Base-by-base conservation (phyloP, 306 rosid genomes). In the Bauhinia variegata region DNA sequence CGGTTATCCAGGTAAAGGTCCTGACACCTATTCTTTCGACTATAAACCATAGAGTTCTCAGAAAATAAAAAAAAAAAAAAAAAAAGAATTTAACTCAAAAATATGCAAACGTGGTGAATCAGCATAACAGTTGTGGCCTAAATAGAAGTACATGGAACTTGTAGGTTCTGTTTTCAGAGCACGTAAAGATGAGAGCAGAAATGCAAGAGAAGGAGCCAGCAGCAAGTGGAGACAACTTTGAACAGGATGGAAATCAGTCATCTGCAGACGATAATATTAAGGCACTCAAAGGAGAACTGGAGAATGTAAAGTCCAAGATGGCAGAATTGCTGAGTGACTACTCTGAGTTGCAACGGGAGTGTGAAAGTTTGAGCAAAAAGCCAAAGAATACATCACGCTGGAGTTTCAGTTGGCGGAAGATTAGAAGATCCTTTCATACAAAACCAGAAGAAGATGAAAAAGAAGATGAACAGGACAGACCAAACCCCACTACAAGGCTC, bases 161-260 rank as follows among this genome's bases (percentile, higher is more conserved):
- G 91, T 92, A 90, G 99, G 92, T 95, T 63, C 78, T 79, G 18
- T 76, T 85, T 69, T 77, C 82, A 31, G 96, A 95, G 84, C 99
- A 95, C 80, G 67, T 86, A 65, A 95, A 88, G 83, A 86, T 95
- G 96, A 88, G 92, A 74, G 53, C 77, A 64, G 81, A 83, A 23
- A 82, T 88, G 91, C 88, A 83, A 82, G 92, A 80, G 57, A 95
- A 90, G 71, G 98, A 86, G 50, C 72, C 76, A 73, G 71, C 65
- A 61, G 78, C 80, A 34, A 78, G 62, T 42, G 78, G 84, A 42
- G 59, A 78, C 14, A 72, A 68, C 77, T 73, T 86, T 43, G 92
- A 85, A 52, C 90, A 68, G 7, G 96, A 83, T 13, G 85, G 57
- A 79, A 82, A 82, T 69, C 80, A 75, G 62, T 62, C 79, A 78